A percentile compares a stretch with the other conserved stretches of the same genome.
phyloP scores from a whole-genome alignment of 2,329 filamentous ascomycete genomes.

The Colletotrichum somersetense region DNA sequence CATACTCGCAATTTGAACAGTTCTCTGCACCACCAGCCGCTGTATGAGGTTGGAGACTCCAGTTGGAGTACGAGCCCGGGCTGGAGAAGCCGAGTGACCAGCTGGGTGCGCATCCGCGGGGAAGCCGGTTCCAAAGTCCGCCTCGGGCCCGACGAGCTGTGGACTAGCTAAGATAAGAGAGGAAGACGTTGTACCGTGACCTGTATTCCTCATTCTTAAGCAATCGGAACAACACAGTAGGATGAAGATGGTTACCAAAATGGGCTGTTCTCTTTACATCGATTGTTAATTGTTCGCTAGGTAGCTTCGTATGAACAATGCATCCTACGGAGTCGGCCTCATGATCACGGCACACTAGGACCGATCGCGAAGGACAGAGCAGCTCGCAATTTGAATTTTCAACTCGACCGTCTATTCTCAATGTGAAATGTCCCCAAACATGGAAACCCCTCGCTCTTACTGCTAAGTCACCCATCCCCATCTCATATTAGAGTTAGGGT shows the following conservation, averaged over 20 bases:
- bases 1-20: too few relatives aligned
- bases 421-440: background rate
- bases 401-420: background rate
- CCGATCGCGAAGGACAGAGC: background rate
- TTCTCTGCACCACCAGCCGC: too few relatives aligned
- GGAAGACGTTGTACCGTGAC: background rate
- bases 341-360: background rate
- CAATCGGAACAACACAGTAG: background rate
- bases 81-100: background rate
- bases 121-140: too few relatives aligned
- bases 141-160: too few relatives aligned
- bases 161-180: background rate
- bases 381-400: background rate
- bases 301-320: background rate
- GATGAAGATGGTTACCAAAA: background rate
- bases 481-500: background rate
- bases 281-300: background rate
- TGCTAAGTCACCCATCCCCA: too few relatives aligned
- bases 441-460: constrained; percentile 2
- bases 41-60: background rate
- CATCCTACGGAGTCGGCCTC: background rate
- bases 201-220: background rate
- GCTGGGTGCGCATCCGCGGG: background rate
- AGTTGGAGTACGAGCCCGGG: background rate
- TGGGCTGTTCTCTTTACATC: background rate